Evolutionary conservation across 345 rosid species (phyloP).

Genomic region (Nasturtium officinale): DNA sequence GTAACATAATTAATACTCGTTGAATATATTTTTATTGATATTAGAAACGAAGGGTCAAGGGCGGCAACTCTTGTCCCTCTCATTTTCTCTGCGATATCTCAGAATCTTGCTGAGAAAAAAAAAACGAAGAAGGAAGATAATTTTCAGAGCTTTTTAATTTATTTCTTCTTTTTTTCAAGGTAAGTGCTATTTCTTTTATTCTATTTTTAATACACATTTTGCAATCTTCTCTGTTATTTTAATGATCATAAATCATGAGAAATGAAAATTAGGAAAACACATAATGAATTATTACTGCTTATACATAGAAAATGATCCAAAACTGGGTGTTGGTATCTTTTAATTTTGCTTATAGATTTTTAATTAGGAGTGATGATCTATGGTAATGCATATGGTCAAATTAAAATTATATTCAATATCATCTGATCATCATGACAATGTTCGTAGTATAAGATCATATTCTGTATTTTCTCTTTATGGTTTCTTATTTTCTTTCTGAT

Average conservation of each 20-base stretch:
- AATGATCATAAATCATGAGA: not conserved
- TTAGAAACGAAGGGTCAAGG: conserved; percentile 27
- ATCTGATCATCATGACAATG: conserved; percentile 3
- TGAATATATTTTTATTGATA: conserved; percentile 8
- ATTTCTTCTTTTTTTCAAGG: conserved; percentile 21
- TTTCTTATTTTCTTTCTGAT: not conserved
- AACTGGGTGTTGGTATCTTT: not conserved
- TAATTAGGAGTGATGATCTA: not conserved
- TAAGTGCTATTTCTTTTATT: conserved; percentile 23
- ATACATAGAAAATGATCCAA: not conserved
- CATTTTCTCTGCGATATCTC: conserved; percentile 32
- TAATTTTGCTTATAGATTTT: not conserved
- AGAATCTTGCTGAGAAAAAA: conserved; percentile 9
- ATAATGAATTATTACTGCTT: not conserved
- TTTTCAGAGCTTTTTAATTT: not conserved
- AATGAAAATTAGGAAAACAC: conserved; percentile 11
- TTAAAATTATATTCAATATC: not conserved
- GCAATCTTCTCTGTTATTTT: not conserved
- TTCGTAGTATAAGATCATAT: conserved; percentile 13
- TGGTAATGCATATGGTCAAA: conserved; percentile 4
- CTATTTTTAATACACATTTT: not conserved
- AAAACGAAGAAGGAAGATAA: conserved; percentile 4
- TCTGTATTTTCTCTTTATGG: not conserved
- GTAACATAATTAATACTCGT: conserved; percentile 15
- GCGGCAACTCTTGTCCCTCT: conserved; percentile 22